phyloP scores from a whole-genome alignment of 768 basidiomycete genomes.

The Suillus variegatus region DNA sequence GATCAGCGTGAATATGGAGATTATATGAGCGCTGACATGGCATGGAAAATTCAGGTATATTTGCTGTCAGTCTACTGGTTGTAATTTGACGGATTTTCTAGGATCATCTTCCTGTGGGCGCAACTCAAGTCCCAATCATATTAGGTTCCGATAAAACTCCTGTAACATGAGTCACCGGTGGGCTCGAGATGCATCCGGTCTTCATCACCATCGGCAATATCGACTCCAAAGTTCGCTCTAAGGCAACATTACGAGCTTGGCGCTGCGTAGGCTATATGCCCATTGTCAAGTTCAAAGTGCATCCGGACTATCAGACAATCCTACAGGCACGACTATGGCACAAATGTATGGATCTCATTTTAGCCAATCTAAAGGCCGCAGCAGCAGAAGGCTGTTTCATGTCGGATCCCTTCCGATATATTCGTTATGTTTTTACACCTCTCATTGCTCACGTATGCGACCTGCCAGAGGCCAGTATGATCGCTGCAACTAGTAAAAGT shows the following conservation, averaged over 20 bases:
- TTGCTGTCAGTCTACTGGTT: slow-evolving; percentile 30
- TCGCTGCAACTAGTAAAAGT: slow-evolving; percentile 6
- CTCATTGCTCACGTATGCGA: neutral
- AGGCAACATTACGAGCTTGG: neutral
- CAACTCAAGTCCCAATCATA: slow-evolving; percentile 31
- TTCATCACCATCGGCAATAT: slow-evolving; percentile 22
- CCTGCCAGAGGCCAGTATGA: slow-evolving; percentile 4
- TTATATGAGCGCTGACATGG: slow-evolving; percentile 22
- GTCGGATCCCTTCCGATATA: slow-evolving; percentile 20
- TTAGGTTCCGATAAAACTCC: slow-evolving; percentile 35
- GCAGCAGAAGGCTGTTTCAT: slow-evolving; percentile 28
- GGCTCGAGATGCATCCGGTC: slow-evolving; percentile 30
- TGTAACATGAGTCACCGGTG: slow-evolving; percentile 31
- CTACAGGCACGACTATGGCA: slow-evolving; percentile 30
- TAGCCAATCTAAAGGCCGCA: slow-evolving; percentile 28
- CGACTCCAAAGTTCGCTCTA: slow-evolving; percentile 20
- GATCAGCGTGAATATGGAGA: slow-evolving; percentile 19
- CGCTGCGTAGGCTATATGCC: slow-evolving; percentile 28
- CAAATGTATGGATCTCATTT: slow-evolving; percentile 32
- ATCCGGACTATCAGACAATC: slow-evolving; percentile 22
- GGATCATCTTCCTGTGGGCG: slow-evolving; percentile 22
- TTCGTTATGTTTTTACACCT: neutral
- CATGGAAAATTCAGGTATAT: slow-evolving; percentile 24
- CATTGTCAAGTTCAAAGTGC: slow-evolving; percentile 25
- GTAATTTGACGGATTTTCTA: slow-evolving; percentile 16